A percentile compares a stretch with the other conserved stretches of the same genome.
Conservation (phyloP, 805 yeast genomes). For the Zygoascus bituminiphila region DNA sequence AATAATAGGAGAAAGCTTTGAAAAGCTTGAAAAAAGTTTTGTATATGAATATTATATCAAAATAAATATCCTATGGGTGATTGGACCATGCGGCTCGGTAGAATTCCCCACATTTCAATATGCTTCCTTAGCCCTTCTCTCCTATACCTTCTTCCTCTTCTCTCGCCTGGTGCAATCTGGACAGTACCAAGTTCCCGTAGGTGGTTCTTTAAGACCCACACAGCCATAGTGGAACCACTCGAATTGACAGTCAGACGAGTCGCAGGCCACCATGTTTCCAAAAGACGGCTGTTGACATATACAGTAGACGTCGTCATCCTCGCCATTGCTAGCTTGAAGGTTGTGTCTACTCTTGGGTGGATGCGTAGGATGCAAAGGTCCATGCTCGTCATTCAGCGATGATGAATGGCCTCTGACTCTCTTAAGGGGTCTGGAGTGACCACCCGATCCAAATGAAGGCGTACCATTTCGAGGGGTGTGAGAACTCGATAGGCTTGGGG, state of each 20-base stretch:
- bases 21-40: neutral
- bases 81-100: too few relatives aligned
- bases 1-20: too few relatives aligned
- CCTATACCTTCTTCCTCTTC: neutral
- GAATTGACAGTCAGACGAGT: conserved; percentile 73
- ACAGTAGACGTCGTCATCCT: conserved; percentile 63
- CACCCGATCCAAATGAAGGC: conserved; percentile 1
- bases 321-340: conserved; percentile 23
- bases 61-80: too few relatives aligned
- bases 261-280: conserved; percentile 97
- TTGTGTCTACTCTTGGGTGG: conserved; percentile 2
- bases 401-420: conserved; percentile 12
- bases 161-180: conserved; percentile 54
- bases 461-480: conserved; percentile 14
- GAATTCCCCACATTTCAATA: too few relatives aligned
- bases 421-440: conserved; percentile 12
- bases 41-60: neutral
- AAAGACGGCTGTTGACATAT: conserved; percentile 90
- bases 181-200: conserved; percentile 92
- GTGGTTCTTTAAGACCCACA: conserved; percentile 82
- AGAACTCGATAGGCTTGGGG: conserved; percentile 7
- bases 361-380: conserved; percentile 8
- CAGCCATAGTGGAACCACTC: conserved; percentile 98
- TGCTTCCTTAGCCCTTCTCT: too few relatives aligned
- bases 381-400: conserved; percentile 9